phyloP scores from a whole-genome alignment of 805 yeast species.

The Saccharomycopsis babjevae region DNA sequence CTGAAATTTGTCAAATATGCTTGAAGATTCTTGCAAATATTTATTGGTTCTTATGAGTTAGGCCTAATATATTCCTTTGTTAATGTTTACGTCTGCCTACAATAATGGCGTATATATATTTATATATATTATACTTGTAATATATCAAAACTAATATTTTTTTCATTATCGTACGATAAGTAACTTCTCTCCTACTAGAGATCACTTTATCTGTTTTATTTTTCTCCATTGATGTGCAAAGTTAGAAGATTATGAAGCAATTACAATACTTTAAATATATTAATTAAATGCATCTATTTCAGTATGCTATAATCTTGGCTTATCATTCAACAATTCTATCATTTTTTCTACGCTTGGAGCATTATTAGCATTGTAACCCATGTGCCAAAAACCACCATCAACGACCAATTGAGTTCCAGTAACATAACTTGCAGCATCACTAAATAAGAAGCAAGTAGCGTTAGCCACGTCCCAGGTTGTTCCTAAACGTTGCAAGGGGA shows the following conservation, averaged over 20 bases:
- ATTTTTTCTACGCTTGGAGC: conserved; percentile 35
- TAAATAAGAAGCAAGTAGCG: conserved; percentile 72
- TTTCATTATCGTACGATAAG: too few relatives aligned
- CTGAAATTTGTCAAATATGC: too few relatives aligned
- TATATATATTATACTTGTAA: too few relatives aligned
- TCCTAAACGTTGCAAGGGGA: conserved; percentile 37
- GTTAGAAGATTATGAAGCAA: not conserved
- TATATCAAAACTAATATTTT: too few relatives aligned
- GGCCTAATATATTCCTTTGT: too few relatives aligned
- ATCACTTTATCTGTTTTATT: too few relatives aligned
- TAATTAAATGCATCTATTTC: not conserved
- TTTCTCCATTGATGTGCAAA: too few relatives aligned
- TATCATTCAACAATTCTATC: conserved; percentile 24
- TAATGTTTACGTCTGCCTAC: too few relatives aligned
- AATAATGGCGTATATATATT: too few relatives aligned
- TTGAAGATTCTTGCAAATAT: too few relatives aligned
- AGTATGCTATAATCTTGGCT: conserved; percentile 27
- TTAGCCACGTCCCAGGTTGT: conserved; percentile 73
- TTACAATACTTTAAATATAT: not conserved
- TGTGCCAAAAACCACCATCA: conserved; percentile 89
- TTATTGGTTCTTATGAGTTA: too few relatives aligned
- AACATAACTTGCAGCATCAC: conserved; percentile 70
- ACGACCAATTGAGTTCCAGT: conserved; percentile 74
- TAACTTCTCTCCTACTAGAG: too few relatives aligned
- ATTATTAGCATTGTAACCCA: conserved; percentile 36